These are phyloP conservation scores for Porphyridium purpureum DNA, from an alignment of 23 red algal species.

Conservation along the genomic window DNA sequence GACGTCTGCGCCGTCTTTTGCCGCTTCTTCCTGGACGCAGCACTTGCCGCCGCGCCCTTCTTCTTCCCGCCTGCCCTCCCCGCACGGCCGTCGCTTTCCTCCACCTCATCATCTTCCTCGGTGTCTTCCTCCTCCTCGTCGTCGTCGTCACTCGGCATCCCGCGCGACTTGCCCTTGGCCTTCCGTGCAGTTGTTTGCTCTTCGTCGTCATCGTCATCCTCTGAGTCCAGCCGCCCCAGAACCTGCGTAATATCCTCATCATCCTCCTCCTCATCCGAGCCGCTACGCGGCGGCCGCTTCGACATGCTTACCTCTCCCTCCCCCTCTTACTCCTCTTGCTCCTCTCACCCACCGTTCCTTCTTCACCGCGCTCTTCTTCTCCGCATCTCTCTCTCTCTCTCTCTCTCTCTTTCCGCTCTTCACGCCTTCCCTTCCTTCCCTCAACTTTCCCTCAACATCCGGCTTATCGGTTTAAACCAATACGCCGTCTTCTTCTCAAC, in stretches of 20 bases:
- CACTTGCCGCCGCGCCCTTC: background rate
- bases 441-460: too few species aligned
- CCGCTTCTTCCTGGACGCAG: background rate
- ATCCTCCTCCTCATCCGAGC: background rate
- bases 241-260: background rate
- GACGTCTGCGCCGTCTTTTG: background rate
- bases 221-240: background rate
- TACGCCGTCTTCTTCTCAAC: too few species aligned
- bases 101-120: background rate
- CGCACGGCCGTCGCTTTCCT: background rate
- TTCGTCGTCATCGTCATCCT: background rate
- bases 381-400: constrained; percentile 1
- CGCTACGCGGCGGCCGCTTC: background rate
- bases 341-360: background rate
- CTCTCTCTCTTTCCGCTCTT: too few species aligned
- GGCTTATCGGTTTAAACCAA: too few species aligned
- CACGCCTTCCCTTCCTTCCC: too few species aligned
- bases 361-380: background rate
- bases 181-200: too few species aligned
- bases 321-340: background rate
- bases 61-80: background rate
- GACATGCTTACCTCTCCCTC: background rate
- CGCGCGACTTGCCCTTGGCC: too few species aligned
- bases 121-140: background rate
- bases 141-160: too few species aligned